These are phyloP conservation scores for Phytophthora tubulina DNA, from an alignment of 352 stramenopile species.

Conservation along the genomic window DNA sequence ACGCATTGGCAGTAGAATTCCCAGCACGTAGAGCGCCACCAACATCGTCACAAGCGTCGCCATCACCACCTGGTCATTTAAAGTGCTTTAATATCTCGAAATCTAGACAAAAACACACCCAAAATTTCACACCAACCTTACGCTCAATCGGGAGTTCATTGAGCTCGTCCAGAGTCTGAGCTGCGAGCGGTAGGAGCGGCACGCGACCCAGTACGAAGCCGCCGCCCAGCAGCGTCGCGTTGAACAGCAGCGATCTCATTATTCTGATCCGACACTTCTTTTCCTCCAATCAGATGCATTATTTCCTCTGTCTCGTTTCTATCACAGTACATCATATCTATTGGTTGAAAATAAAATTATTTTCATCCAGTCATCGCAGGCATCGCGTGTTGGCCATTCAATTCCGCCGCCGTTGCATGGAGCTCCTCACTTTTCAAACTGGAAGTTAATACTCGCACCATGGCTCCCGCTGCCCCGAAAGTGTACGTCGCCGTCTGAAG, in stretches of 20 bases:
- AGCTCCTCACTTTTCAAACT: constrained; percentile 87
- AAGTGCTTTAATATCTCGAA: constrained; percentile 7
- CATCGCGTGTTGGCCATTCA: constrained; percentile 46
- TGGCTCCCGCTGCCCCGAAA: constrained; percentile 83
- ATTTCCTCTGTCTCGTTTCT: constrained; percentile 1
- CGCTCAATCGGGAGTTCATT: constrained; percentile 45
- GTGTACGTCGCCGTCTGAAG: constrained; percentile 68
- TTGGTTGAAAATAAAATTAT: constrained; percentile 3
- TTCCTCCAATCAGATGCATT: constrained; percentile 6
- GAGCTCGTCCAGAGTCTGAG: constrained; percentile 62
- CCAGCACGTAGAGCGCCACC: constrained; percentile 69
- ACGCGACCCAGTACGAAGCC: constrained; percentile 75
- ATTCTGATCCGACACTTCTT: constrained; percentile 1
- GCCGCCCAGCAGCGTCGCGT: constrained; percentile 65
- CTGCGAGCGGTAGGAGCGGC: constrained; percentile 56
- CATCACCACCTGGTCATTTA: constrained; percentile 52
- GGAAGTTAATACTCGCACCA: constrained; percentile 80
- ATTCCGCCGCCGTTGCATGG: constrained; percentile 14
- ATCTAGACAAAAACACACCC: not conserved
- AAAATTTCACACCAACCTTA: constrained; percentile 49
- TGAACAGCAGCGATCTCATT: constrained; percentile 68
- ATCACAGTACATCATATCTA: not conserved
- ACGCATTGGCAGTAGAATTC: constrained; percentile 65
- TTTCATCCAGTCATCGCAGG: constrained; percentile 47
- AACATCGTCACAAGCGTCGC: constrained; percentile 50